Evolutionary conservation across 2,329 filamentous ascomycete genomes (phyloP), one percentile per base, ranked within the genome.

Genomic region (Leptographium wingfieldii): DNA sequence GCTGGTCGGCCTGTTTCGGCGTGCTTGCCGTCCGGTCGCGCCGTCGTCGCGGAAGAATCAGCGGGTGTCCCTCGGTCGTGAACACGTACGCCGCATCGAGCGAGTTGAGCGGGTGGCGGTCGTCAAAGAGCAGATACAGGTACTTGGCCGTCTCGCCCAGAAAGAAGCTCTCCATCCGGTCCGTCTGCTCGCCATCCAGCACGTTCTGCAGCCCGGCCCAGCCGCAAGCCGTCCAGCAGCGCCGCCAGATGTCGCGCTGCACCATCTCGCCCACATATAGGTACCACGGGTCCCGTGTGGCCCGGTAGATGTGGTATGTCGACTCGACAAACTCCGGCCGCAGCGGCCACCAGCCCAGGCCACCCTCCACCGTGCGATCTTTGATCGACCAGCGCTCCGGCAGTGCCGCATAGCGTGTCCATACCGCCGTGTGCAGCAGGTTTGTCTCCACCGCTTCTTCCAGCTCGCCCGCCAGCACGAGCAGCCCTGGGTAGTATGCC

Each of bases 131-230:
- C 59, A 99, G 76, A 70, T 95, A 97, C 63, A 99, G 77, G 71
- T 99, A 99, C 72, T 97, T 96, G 53, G 90, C 86, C 1, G 94
- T 99, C 73, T 99, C 94, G 16, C 94, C 92, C 1, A 99, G 79
- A 68, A 97, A 97, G 78, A 97, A 99, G 70, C 92, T 97, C 73
- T 99, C 94, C 94, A 97, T 97, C 40, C 94, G 87, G 70, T 99
- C 92, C 66, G 83, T 89, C 72, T 90, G 84, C 73, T 96, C 90
- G 3, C 92, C 92, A 5, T 82, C 89, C 40, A 86, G 77, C 10
- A 92, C 88, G 70, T 92, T 86, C 67, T 91, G 86, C 43, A 97
- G 78, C 0, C 92, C 92, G 16, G 92, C 89, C 91, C 92, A 97
- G 49, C 94, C 94, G 67, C 94, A 99, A 63, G 83, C 81, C 0